Evolutionary conservation across 129 eudicot genomes (phyloP), one percentile per base, ranked within the genome.

Genomic region (Artemisia tridentata): DNA sequence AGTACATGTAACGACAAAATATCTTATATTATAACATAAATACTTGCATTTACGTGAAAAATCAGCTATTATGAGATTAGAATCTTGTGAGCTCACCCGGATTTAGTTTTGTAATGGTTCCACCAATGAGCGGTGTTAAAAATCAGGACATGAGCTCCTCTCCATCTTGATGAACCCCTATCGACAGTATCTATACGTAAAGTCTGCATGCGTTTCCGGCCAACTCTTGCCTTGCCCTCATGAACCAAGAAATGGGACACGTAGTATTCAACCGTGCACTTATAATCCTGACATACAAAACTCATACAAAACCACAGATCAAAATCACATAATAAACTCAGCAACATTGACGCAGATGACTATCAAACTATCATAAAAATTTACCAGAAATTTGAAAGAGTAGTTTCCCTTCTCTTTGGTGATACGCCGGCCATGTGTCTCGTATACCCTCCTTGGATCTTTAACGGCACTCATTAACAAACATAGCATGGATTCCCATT

Each of bases 91-190:
- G 31, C 90, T 83, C 52, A 93, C 99, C 99, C 99, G 11, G 97
- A 89, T 80, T 88, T 82, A 20, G 96, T 93, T 81, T 93, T 93
- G 71, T 60, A 85, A 82, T 89, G 98, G 74, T 67, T 83, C 98
- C 98, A 92, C 98, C 98, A 92, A 81, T 90, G 96, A 5, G 97
- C 99, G 46, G 97, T 83, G 77, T 93, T 93, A 71, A 93, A 93
- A 46, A 93, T 84, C 46, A 93, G 76, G 78, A 90, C 73, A 77
- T 93, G 96, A 56, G 99, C 97, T 76, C 97, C 93, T 85, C 84
- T 90, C 96, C 99, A 88, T 79, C 92, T 87, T 3, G 99, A 85
- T 29, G 99, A 82, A 15, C 95, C 96, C 64, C 77, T 86, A 81
- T 90, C 99, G 21, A 93, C 83, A 5, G 88, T 81, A 77, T 93